phyloP scores from a whole-genome alignment of 352 stramenopile species.

The Phytophthora sojae region DNA sequence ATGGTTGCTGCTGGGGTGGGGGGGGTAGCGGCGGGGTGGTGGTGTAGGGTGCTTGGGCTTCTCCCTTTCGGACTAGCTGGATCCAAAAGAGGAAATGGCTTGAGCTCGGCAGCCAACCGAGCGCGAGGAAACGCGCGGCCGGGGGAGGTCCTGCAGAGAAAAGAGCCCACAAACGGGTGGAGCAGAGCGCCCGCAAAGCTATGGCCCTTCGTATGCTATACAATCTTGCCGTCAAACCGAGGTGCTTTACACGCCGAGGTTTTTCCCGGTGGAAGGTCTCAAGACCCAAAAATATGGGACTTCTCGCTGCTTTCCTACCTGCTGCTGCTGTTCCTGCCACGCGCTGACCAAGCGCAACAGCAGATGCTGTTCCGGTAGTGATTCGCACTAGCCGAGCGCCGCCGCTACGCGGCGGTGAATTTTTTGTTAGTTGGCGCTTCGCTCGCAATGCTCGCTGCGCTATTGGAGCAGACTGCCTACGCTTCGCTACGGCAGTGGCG shows the following conservation, averaged over 20 bases:
- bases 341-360: no score
- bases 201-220: conserved; percentile 47
- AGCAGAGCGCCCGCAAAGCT: conserved; percentile 50
- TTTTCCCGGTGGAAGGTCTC: conserved; percentile 37
- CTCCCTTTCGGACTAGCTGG: conserved; percentile 47
- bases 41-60: conserved; percentile 20
- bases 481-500: no score
- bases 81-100: conserved; percentile 75
- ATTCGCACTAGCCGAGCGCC: no score
- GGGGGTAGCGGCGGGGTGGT: conserved; percentile 29
- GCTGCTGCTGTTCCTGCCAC: no score
- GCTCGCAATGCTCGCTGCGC: no score
- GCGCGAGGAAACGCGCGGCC: conserved; percentile 16
- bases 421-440: no score
- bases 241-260: conserved; percentile 48
- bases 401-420: no score
- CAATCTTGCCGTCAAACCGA: conserved; percentile 43
- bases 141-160: conserved; percentile 32
- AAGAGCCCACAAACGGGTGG: conserved; percentile 62
- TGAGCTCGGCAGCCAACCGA: conserved; percentile 20
- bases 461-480: no score
- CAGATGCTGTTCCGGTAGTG: no score
- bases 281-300: conserved; percentile 3
- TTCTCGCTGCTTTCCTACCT: no score
- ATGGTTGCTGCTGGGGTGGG: conserved; percentile 55